phyloP scores from a whole-genome alignment of 768 basidiomycete genomes.

The Mycena sanguinolenta region DNA sequence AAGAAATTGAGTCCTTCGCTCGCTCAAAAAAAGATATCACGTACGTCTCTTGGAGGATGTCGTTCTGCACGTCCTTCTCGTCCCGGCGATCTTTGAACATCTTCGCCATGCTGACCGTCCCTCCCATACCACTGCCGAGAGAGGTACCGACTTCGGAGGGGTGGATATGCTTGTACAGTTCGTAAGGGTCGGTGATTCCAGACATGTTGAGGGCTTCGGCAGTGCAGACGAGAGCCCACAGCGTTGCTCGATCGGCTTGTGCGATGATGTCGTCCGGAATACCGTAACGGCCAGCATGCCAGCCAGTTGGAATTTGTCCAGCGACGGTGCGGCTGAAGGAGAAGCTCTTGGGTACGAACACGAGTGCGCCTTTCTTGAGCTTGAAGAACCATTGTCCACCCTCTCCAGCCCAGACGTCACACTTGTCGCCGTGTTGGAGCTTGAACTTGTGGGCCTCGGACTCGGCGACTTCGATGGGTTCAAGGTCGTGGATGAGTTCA shows the following conservation, averaged over 20 bases:
- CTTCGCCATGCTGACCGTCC: conserved; percentile 87
- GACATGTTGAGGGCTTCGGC: conserved; percentile 97
- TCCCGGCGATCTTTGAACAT: conserved; percentile 99
- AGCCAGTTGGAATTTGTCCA: conserved; percentile 97
- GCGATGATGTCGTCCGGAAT: conserved; percentile 96
- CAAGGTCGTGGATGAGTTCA: conserved; percentile 95
- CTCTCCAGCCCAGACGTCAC: conserved; percentile 93
- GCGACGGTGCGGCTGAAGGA: conserved; percentile 94
- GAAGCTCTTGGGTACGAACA: conserved; percentile 95
- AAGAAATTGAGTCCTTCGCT: conserved; percentile 15
- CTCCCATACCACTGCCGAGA: conserved; percentile 98
- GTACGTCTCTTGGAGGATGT: conserved; percentile 97
- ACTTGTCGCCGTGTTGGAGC: conserved; percentile 95
- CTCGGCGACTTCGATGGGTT: conserved; percentile 93
- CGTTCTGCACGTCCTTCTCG: conserved; percentile 98
- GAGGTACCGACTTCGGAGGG: conserved; percentile 96
- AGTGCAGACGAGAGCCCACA: conserved; percentile 95
- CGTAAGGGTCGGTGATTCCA: conserved; percentile 98
- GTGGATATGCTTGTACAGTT: conserved; percentile 96
- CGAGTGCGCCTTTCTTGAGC: conserved; percentile 96
- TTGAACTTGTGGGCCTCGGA: conserved; percentile 96
- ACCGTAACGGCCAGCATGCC: conserved; percentile 96
- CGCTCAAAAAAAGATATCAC: conserved; percentile 44
- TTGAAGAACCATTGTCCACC: conserved; percentile 98
- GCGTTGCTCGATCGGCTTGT: conserved; percentile 91